phyloP scores from a whole-genome alignment of 208 protist genomes.

The Vickermania ingenoplastis region DNA sequence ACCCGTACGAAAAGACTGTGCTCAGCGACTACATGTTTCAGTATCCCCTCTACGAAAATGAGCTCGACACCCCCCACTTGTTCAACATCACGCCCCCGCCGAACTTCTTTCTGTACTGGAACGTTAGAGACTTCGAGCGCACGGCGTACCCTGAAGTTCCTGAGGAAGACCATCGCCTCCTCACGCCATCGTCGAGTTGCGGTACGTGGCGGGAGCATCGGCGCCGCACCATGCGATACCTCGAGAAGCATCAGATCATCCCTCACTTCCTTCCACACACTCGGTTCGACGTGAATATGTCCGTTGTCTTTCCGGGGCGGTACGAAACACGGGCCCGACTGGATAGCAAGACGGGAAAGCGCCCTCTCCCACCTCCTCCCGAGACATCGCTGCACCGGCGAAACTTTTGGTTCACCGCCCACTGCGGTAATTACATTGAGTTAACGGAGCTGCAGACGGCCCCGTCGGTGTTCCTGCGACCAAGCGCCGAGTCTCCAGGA shows the following conservation, averaged over 20 bases:
- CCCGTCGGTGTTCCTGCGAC: conserved; percentile 62
- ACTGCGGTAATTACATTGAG: conserved; percentile 89
- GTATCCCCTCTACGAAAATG: conserved; percentile 83
- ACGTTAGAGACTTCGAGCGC: conserved; percentile 68
- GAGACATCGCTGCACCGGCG: conserved; percentile 37
- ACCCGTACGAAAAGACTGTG: conserved; percentile 85
- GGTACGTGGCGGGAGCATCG: conserved; percentile 49
- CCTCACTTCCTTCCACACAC: conserved; percentile 64
- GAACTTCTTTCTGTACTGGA: conserved; percentile 87
- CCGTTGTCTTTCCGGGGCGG: conserved; percentile 72
- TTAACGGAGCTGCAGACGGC: conserved; percentile 76
- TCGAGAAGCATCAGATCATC: conserved; percentile 76
- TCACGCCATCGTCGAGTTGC: conserved; percentile 34
- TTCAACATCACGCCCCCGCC: conserved; percentile 81
- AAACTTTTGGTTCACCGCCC: conserved; percentile 88
- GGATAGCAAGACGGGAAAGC: conserved; percentile 47
- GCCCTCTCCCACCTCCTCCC: conserved; percentile 33
- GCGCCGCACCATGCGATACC: conserved; percentile 35
- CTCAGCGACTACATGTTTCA: conserved; percentile 87
- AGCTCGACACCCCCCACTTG: conserved; percentile 80
- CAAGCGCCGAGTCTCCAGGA: conserved; percentile 11
- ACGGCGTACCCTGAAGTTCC: conserved; percentile 68
- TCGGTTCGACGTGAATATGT: conserved; percentile 70
- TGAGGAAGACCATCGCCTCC: conserved; percentile 54
- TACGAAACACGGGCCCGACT: conserved; percentile 41